Evolutionary conservation across 2,329 filamentous ascomycete genomes (phyloP), one percentile per base, ranked within the genome.

Genomic region (Rutstroemia sp.): DNA sequence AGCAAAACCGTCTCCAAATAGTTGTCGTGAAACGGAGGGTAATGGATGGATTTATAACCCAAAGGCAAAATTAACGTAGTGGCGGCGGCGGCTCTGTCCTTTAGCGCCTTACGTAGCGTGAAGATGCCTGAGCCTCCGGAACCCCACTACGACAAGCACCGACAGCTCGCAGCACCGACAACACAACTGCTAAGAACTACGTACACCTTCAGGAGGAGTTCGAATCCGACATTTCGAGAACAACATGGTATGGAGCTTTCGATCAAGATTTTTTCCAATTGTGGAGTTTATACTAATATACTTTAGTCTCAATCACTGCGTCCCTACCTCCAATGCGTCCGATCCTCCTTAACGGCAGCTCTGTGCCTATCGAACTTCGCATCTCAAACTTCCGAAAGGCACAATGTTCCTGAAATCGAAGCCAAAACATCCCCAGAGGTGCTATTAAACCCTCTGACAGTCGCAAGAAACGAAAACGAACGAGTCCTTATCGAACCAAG

Each of bases 371-470:
- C 91, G 73, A 95, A 99, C 80, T 99, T 99, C 74, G 92, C 94
- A 61, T 97, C 92, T 50, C 94, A 99, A 76, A 90, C 89, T 47
- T 89, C 92, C 55, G 95, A 99, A 78, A 82, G 94, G 66, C 94
- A 97, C 77, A 99, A 99, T 78, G 92, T 97, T 47, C 94, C 94
- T 60, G 94, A 99, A 73, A 88, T 99, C 68, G 94, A 99, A 78
- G 92, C 92, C 44, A 84, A 85, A 63, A 91, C 87, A 52, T 96
- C 92, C 0, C 94, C 95, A 21, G 94, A 99, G 78, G 87, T 97
- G 59, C 81, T 99, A 21, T 79, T 99, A 59, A 95, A 94, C 68
- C 92, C 92, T 17, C 77, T 99, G 62, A 91, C 87, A 27, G 84
- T 99, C 65, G 88, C 92, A 61, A 86, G 94, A 62, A 99, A 99